A percentile compares a stretch with the other conserved stretches of the same genome.
These are phyloP conservation scores for Xanthoconium separans DNA, from an alignment of 1,284 basidiomycete species.

Conservation along the genomic window DNA sequence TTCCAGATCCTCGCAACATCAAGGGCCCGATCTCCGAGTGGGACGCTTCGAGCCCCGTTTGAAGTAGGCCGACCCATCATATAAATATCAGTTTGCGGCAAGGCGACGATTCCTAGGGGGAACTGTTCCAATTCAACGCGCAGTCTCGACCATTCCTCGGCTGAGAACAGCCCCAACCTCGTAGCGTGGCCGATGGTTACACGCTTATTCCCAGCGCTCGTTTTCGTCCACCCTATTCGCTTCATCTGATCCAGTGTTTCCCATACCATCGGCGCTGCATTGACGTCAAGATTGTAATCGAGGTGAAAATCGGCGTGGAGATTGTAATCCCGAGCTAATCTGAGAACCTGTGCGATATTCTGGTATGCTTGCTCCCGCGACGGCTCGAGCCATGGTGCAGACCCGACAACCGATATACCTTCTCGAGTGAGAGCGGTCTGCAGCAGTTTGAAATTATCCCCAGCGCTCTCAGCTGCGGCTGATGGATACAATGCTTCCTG, in stretches of 20 bases:
- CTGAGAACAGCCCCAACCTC: conserved; percentile 51
- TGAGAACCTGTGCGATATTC: conserved; percentile 55
- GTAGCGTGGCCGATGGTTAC: conserved; percentile 64
- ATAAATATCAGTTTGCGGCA: conserved; percentile 65
- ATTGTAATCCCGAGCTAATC: conserved; percentile 38
- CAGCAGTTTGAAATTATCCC: conserved; percentile 47
- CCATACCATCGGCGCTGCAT: conserved; percentile 53
- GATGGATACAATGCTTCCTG: conserved; percentile 56
- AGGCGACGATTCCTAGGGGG: conserved; percentile 52
- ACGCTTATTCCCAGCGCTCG: conserved; percentile 21
- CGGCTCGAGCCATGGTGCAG: conserved; percentile 63
- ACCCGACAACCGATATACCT: conserved; percentile 53
- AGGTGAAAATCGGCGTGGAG: conserved; percentile 63
- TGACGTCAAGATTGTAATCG: conserved; percentile 59
- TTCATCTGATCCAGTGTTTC: conserved; percentile 45
- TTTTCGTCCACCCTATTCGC: conserved; percentile 22
- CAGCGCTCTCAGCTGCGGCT: conserved; percentile 34
- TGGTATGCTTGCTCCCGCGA: conserved; percentile 44
- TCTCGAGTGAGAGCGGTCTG: conserved; percentile 36
- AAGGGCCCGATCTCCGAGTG: conserved; percentile 49
- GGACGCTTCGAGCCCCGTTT: conserved; percentile 24
- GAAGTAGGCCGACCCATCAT: conserved; percentile 51
- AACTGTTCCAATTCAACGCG: conserved; percentile 37
- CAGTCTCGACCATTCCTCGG: conserved; percentile 45
- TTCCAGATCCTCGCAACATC: conserved; percentile 46